Conservation (phyloP, 2,329 filamentous ascomycete species). For the Fusarium sp. region DNA sequence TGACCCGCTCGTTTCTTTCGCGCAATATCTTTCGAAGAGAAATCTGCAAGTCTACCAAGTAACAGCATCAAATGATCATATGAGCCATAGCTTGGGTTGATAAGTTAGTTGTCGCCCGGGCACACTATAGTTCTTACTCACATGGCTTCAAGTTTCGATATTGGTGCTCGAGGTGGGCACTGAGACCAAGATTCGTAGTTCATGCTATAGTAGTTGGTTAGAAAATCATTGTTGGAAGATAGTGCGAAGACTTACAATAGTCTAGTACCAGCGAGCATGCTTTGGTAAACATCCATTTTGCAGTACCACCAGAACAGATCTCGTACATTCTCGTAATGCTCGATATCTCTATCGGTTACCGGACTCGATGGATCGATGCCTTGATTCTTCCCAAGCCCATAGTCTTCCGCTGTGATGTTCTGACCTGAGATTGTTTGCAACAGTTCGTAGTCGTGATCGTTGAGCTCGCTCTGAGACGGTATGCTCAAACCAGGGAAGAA, state of each 20-base stretch:
- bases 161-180: conserved; percentile 84
- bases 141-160: conserved; percentile 80
- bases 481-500: conserved; percentile 43
- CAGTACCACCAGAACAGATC: conserved; percentile 97
- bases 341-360: conserved; percentile 72
- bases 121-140: conserved; percentile 52
- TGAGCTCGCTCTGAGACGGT: conserved; percentile 42
- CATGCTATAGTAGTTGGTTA: conserved; percentile 65
- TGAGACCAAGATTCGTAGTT: conserved; percentile 85
- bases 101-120: conserved; percentile 39
- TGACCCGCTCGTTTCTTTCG: conserved; percentile 76
- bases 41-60: conserved; percentile 81
- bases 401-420: conserved; percentile 52
- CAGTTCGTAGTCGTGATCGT: conserved; percentile 56
- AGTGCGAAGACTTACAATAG: conserved; percentile 75
- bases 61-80: conserved; percentile 89
- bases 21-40: conserved; percentile 78
- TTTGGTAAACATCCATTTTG: conserved; percentile 94
- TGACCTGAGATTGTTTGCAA: conserved; percentile 56
- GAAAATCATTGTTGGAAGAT: not conserved
- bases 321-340: conserved; percentile 81
- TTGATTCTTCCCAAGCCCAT: conserved; percentile 50
- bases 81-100: conserved; percentile 76
- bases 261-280: conserved; percentile 84
- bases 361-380: conserved; percentile 40